Conservation (phyloP, 768 basidiomycete genomes). For the Lactarius indigo region DNA sequence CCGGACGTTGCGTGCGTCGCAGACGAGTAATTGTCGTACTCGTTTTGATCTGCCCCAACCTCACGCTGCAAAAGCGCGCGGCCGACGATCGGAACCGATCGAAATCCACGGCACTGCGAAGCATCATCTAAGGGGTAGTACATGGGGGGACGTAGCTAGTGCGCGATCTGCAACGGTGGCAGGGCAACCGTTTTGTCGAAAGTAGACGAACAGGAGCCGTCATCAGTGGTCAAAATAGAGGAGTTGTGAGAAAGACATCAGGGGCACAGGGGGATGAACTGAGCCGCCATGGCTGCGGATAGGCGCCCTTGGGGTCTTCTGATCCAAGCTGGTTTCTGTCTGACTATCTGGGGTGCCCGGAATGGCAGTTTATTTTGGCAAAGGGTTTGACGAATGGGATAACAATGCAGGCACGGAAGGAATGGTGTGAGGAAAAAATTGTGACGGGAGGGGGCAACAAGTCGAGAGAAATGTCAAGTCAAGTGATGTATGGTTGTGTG, state of each 20-base stretch:
- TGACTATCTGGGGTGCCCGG: conserved; percentile 19
- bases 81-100: conserved; percentile 22
- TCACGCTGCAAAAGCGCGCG: neutral
- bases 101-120: neutral
- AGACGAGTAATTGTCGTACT: conserved; percentile 15
- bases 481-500: neutral
- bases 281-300: conserved; percentile 7
- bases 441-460: conserved; percentile 8
- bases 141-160: neutral
- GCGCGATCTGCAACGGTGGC: neutral
- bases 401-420: conserved; percentile 15
- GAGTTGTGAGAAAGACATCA: neutral
- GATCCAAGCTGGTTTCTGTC: conserved; percentile 19
- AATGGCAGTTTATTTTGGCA: conserved; percentile 11
- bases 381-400: conserved; percentile 5
- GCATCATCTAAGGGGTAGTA: neutral
- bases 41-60: conserved; percentile 12
- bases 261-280: conserved; percentile 1
- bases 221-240: neutral
- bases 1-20: neutral
- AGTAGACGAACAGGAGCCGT: neutral
- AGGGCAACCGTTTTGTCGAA: neutral
- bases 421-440: neutral
- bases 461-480: neutral
- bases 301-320: conserved; percentile 21